Conservation (phyloP, 2,329 filamentous ascomycete genomes). For the Fusarium napiforme region DNA sequence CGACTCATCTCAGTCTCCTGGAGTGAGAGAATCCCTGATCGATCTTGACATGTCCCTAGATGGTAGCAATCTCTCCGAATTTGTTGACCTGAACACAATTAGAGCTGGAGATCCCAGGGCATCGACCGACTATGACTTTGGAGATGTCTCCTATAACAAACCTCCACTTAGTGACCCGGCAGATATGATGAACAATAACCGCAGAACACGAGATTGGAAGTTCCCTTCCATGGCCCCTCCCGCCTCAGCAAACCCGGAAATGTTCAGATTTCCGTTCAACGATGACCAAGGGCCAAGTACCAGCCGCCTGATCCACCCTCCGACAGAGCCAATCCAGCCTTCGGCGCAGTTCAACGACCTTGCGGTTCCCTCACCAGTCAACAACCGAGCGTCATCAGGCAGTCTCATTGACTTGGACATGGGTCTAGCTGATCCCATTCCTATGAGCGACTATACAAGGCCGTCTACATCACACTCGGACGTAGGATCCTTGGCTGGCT, state of each 20-base stretch:
- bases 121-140: constrained; percentile 62
- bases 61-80: constrained; percentile 65
- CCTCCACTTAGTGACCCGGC: constrained; percentile 68
- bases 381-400: constrained; percentile 56
- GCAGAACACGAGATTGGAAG: constrained; percentile 67
- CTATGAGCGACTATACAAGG: constrained; percentile 58
- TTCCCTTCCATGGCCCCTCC: constrained; percentile 65
- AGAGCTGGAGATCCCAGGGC: constrained; percentile 59
- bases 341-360: constrained; percentile 57
- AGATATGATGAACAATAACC: constrained; percentile 61
- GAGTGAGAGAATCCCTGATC: constrained; percentile 72
- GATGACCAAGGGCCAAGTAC: constrained; percentile 47
- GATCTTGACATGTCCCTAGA: constrained; percentile 71
- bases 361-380: constrained; percentile 49
- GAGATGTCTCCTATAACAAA: constrained; percentile 57
- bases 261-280: constrained; percentile 62
- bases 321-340: constrained; percentile 61
- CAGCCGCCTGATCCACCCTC: constrained; percentile 61
- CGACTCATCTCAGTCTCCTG: constrained; percentile 59
- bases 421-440: constrained; percentile 62
- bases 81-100: constrained; percentile 71
- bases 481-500: constrained; percentile 64
- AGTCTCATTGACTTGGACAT: constrained; percentile 67
- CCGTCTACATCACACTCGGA: constrained; percentile 72
- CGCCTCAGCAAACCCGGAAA: constrained; percentile 64